These are phyloP conservation scores for Daldinia eschscholtzii DNA, from an alignment of 2,329 filamentous ascomycete genomes.

Conservation along the genomic window DNA sequence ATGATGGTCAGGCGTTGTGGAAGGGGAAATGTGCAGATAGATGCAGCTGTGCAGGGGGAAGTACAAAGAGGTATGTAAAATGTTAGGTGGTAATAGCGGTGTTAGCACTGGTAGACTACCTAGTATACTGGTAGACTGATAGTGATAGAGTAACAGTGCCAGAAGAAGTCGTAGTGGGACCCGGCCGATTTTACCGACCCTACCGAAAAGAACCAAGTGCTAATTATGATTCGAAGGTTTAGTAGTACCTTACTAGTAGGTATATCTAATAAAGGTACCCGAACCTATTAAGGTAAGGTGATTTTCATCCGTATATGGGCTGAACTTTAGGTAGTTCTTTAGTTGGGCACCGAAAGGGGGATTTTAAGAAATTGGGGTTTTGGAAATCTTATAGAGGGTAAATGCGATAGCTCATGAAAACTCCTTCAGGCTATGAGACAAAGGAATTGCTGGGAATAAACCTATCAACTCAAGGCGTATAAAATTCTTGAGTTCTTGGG, in stretches of 20 bases:
- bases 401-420: not conserved
- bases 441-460: not conserved
- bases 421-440: not conserved
- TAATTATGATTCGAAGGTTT: not conserved
- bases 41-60: conserved; percentile 31
- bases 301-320: not conserved
- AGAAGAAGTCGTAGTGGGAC: conserved; percentile 25
- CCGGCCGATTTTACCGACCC: conserved; percentile 21
- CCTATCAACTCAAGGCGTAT: not conserved
- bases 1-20: conserved; percentile 40
- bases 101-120: not conserved
- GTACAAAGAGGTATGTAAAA: conserved; percentile 28
- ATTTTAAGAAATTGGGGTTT: not conserved
- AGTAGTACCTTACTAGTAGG: conserved; percentile 11
- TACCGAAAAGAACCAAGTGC: conserved; percentile 1
- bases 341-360: conserved; percentile 8
- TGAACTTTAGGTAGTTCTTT: not conserved
- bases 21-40: conserved; percentile 39
- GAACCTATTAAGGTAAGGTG: not conserved
- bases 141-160: not conserved
- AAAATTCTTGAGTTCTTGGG: not conserved
- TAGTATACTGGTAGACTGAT: not conserved
- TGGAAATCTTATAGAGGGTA: not conserved
- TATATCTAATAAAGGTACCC: not conserved
- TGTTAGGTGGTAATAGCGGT: conserved; percentile 2